These are phyloP conservation scores for Malassezia sympodialis DNA, from an alignment of 1,284 basidiomycete species.

Conservation along the genomic window DNA sequence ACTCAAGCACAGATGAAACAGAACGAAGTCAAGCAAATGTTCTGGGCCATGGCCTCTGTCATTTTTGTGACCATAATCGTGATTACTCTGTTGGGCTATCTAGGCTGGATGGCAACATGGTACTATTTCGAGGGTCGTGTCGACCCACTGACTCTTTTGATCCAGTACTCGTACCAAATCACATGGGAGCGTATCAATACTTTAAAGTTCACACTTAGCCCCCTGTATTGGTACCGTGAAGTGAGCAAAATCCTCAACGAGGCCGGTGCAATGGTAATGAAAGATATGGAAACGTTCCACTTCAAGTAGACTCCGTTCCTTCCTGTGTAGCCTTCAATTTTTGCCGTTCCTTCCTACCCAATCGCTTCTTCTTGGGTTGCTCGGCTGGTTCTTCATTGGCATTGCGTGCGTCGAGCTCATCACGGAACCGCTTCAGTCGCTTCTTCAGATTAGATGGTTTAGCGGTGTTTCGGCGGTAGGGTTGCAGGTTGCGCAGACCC, in stretches of 20 bases:
- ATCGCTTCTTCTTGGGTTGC: constrained; percentile 50
- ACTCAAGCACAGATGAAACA: background rate
- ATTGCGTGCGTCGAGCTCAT: constrained; percentile 50
- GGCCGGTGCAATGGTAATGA: background rate
- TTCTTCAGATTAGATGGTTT: constrained; percentile 58
- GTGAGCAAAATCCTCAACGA: background rate
- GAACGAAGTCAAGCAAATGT: constrained; percentile 20
- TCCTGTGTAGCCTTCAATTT: constrained; percentile 18
- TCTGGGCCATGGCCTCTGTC: constrained; percentile 29
- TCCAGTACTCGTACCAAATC: background rate
- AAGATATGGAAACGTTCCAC: constrained; percentile 6
- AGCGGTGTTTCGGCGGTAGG: constrained; percentile 61
- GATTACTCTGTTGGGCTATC: constrained; percentile 25
- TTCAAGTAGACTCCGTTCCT: background rate
- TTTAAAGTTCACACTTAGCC: background rate
- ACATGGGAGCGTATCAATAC: background rate
- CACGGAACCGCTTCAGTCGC: constrained; percentile 65
- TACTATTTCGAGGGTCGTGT: constrained; percentile 26
- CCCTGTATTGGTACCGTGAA: background rate
- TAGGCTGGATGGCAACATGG: constrained; percentile 32
- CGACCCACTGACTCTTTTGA: constrained; percentile 23
- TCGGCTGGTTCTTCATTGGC: constrained; percentile 25
- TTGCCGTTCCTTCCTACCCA: constrained; percentile 35
- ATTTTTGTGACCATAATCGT: constrained; percentile 21
- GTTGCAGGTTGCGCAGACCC: constrained; percentile 76